phyloP scores from a whole-genome alignment of 2,329 filamentous ascomycete genomes.

The Neonectria neomacrospora region DNA sequence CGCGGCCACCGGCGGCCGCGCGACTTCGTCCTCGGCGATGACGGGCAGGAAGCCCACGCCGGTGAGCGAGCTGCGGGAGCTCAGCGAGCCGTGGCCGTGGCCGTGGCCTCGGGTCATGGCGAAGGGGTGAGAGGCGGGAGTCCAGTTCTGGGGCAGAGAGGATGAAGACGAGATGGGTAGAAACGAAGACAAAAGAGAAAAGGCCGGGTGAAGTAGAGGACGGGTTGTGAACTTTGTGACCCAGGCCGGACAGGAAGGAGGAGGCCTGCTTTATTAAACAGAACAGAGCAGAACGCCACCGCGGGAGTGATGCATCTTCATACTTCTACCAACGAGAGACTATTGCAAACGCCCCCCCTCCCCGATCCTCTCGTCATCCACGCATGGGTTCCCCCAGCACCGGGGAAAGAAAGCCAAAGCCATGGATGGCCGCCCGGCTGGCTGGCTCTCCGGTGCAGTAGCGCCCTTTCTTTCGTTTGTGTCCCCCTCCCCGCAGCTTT shows the following conservation, averaged over 20 bases:
- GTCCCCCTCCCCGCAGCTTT: too few relatives aligned
- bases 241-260: background rate
- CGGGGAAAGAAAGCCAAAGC: too few relatives aligned
- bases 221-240: background rate
- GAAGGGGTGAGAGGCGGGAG: background rate
- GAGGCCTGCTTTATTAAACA: background rate
- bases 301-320: conserved; percentile 1
- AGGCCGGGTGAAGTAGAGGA: background rate
- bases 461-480: too few relatives aligned
- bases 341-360: background rate
- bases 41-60: conserved; percentile 50
- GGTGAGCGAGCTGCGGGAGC: conserved; percentile 42
- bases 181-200: too few relatives aligned
- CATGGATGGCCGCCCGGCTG: too few relatives aligned
- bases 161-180: background rate
- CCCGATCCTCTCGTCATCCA: background rate
- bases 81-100: conserved; percentile 27
- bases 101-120: conserved; percentile 34
- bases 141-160: conserved; percentile 12
- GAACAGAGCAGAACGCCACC: background rate
- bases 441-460: background rate
- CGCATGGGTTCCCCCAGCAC: too few relatives aligned
- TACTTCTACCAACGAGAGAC: too few relatives aligned
- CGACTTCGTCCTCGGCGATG: conserved; percentile 51
- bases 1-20: conserved; percentile 1